phyloP scores from a whole-genome alignment of 1,284 basidiomycete genomes.

The Schizophyllum amplum region DNA sequence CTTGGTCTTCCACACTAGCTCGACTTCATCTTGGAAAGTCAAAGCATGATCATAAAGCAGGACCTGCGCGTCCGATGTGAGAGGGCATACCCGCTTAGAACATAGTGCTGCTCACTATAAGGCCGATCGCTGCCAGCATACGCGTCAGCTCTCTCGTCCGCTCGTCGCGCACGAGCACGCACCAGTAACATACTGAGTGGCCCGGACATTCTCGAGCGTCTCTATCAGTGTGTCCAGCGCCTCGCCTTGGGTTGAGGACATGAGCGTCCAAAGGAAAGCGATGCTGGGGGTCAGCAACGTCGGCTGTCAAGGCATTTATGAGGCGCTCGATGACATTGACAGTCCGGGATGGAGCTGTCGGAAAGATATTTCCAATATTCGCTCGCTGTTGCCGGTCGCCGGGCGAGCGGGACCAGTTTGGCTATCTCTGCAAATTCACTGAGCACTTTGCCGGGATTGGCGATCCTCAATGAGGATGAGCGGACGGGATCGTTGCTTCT shows the following conservation, averaged over 20 bases:
- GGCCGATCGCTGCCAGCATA: background rate
- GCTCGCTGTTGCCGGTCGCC: background rate
- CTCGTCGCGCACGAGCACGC: background rate
- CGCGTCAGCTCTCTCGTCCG: background rate
- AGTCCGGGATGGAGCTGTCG: background rate
- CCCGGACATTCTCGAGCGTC: background rate
- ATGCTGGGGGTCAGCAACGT: background rate
- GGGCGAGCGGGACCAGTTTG: background rate
- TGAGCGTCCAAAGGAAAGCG: background rate
- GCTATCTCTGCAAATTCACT: background rate
- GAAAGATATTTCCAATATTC: background rate
- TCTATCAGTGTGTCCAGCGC: background rate
- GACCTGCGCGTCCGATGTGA: slow-evolving; percentile 2
- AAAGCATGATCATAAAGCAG: slow-evolving; percentile 23
- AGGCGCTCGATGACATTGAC: background rate
- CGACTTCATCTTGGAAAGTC: slow-evolving; percentile 22
- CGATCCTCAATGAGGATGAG: no score
- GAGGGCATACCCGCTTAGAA: background rate
- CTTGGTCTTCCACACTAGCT: slow-evolving; percentile 20
- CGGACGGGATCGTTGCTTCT: no score
- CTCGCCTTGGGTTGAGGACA: background rate
- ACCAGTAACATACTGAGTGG: background rate
- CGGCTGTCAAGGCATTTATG: background rate
- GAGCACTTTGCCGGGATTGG: no score
- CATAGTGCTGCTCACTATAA: background rate